These are phyloP conservation scores for Neocatenulostroma microsporum DNA, from an alignment of 2,329 filamentous ascomycete species.

Conservation along the genomic window DNA sequence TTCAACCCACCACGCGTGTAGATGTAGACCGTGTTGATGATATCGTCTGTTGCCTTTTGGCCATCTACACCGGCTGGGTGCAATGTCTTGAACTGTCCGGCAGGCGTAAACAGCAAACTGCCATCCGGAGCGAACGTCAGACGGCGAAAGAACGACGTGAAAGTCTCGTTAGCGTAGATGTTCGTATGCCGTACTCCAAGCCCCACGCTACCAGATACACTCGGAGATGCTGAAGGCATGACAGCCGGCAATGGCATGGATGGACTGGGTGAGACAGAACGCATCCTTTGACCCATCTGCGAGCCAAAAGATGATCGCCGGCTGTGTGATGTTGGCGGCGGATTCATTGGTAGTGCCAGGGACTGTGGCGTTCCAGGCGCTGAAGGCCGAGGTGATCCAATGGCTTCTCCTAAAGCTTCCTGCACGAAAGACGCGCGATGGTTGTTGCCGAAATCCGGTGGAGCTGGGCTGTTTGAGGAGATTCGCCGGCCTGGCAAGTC, in stretches of 20 bases:
- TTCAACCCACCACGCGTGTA: slow-evolving; percentile 95
- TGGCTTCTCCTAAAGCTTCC: slow-evolving; percentile 47
- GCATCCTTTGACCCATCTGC: slow-evolving; percentile 55
- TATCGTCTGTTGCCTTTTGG: slow-evolving; percentile 69
- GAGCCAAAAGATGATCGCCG: slow-evolving; percentile 87
- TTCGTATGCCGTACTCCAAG: slow-evolving; percentile 69
- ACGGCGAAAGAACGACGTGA: slow-evolving; percentile 93
- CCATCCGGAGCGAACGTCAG: slow-evolving; percentile 93
- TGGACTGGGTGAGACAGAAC: slow-evolving; percentile 87
- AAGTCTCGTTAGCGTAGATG: slow-evolving; percentile 91
- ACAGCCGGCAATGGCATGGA: slow-evolving; percentile 91
- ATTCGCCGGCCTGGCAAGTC: slow-evolving; percentile 87
- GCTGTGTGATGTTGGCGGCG: slow-evolving; percentile 83
- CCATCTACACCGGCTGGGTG: slow-evolving; percentile 58
- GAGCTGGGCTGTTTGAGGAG: slow-evolving; percentile 85
- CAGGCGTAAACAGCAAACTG: slow-evolving; percentile 85
- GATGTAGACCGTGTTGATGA: slow-evolving; percentile 96
- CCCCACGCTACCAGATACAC: slow-evolving; percentile 54
- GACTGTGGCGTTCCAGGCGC: slow-evolving; percentile 91
- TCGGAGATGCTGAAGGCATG: slow-evolving; percentile 88
- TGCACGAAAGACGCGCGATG: slow-evolving; percentile 54
- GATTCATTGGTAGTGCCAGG: slow-evolving; percentile 88
- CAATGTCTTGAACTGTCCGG: slow-evolving; percentile 86
- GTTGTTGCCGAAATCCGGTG: slow-evolving; percentile 59
- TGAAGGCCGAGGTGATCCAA: slow-evolving; percentile 79